Evolutionary conservation across 306 rosid species (phyloP), one percentile per base, ranked within the genome.

Genomic region (Sindora glabra): DNA sequence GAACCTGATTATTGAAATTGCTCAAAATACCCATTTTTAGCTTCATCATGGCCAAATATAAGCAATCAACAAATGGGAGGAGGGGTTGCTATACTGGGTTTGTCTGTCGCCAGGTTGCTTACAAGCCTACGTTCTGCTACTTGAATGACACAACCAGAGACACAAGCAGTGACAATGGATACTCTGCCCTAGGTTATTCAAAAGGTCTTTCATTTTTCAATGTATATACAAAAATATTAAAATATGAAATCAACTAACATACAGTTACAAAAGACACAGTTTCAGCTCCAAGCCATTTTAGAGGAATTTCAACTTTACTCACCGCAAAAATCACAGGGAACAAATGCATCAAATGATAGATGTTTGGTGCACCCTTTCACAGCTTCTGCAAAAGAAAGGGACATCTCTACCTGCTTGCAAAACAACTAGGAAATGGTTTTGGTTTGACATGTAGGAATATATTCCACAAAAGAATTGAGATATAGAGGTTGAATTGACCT

Each of bases 271-370:
- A 37, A 70, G 7, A 56, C 41, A 76, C 14, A 67, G 13, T 25
- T 9, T 56, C 54, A 15, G 41, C 33, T 45, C 19, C 34, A 40
- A 0, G 30, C 56, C 19, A 68, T 37, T 60, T 48, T 64, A 40
- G 45, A 10, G 45, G 65, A 42, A 60, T 59, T 27, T 21, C 40
- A 64, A 70, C 49, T 69, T 63, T 26, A 81, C 95, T 91, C 75
- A 92, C 99, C 2, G 41, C 99, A 92, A 66, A 67, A 62, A 78
- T 76, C 85, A 17, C 99, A 92, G 58, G 96, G 95, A 80, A 86
- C 85, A 8, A 72, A 38, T 18, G 96, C 83, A 65, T 82, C 74
- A 73, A 87, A 78, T 27, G 96, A 88, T 49, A 89, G 62, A 39
- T 74, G 50, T 73, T 74, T 89, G 64, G 79, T 84, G 84, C 99